Base-by-base conservation (phyloP, 805 yeast genomes). In the Wickerhamiella bombiphila region DNA sequence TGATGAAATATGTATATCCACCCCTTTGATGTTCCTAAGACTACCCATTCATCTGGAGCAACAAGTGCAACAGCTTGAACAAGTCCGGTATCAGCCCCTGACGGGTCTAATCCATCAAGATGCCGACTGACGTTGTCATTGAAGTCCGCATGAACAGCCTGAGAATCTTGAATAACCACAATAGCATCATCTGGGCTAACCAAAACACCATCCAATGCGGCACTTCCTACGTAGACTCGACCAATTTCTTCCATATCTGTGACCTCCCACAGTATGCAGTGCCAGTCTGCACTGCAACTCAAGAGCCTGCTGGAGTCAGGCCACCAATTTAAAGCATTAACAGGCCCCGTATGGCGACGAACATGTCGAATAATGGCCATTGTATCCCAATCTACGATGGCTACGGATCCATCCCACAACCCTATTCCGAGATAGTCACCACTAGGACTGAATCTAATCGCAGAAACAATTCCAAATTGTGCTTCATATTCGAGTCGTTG, bases 201-300 rank as follows among this genome's bases (percentile, higher is more conserved):
- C 21, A 30, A n/a, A 7, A 22, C n/a, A 6, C 11, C 22, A 17
- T 16, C 22, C 7, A 17, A n/a, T 5, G 16, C 22, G 6, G 22
- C 22, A 6, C 18, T 22, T 13, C 33, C 33, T 5, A 16, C 22
- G 21, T 15, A 7, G 9, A 30, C 18, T 13, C 22, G 5, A 7
- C 18, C 18, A 6, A 5, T 7, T 5, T 17, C 18, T 16, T 8
- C 5, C 22, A 16, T 22, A 25, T 16, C 14, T 2, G 5, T 11
- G 20, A 31, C 15, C 28, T 41, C 38, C 48, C 48, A 45, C 13
- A 38, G 22, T 21, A 40, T 36, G 22, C 35, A 29, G n/a, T 20
- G 32, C 48, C 48, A 45, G 33, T 45, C 48, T 9, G 5, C 18
- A 18, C 45, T 42, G 11, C 38, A 39, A 8, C 42, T 37, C 17